Percentiles rank a stretch among this genome's conserved stretches.
Conservation (phyloP, 1,284 basidiomycete species). For the Marasmius fiardii region DNA sequence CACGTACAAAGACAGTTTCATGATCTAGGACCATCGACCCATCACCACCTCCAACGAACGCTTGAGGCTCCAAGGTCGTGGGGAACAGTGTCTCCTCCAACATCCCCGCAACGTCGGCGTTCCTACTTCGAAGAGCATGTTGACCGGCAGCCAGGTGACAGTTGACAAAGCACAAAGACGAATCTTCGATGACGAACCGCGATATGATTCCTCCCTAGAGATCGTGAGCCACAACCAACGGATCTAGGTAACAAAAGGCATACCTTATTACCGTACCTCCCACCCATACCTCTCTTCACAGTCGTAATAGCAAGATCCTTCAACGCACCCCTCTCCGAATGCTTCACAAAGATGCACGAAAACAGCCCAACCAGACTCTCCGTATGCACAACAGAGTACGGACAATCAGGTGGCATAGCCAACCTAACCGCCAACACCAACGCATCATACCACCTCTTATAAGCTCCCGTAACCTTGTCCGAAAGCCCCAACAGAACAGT, state of each 20-base stretch:
- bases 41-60: constrained; percentile 76
- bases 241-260: constrained; percentile 15
- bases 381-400: constrained; percentile 80
- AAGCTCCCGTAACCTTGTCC: constrained; percentile 80
- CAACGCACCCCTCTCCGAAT: constrained; percentile 52
- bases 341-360: constrained; percentile 83
- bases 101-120: constrained; percentile 83
- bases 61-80: constrained; percentile 37
- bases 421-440: constrained; percentile 71
- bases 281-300: constrained; percentile 90
- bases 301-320: constrained; percentile 75
- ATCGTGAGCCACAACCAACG: not conserved
- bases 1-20: constrained; percentile 86
- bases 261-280: constrained; percentile 94
- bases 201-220: constrained; percentile 85
- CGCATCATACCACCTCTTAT: constrained; percentile 86
- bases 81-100: constrained; percentile 79
- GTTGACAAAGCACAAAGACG: constrained; percentile 92
- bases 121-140: constrained; percentile 76
- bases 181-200: constrained; percentile 88
- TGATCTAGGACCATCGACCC: constrained; percentile 95
- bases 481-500: constrained; percentile 44
- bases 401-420: constrained; percentile 62
- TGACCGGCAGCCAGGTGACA: constrained; percentile 96
- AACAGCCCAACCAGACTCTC: constrained; percentile 93